Base-by-base conservation (phyloP, 2,329 filamentous ascomycete genomes). In the Fusarium continuum region DNA sequence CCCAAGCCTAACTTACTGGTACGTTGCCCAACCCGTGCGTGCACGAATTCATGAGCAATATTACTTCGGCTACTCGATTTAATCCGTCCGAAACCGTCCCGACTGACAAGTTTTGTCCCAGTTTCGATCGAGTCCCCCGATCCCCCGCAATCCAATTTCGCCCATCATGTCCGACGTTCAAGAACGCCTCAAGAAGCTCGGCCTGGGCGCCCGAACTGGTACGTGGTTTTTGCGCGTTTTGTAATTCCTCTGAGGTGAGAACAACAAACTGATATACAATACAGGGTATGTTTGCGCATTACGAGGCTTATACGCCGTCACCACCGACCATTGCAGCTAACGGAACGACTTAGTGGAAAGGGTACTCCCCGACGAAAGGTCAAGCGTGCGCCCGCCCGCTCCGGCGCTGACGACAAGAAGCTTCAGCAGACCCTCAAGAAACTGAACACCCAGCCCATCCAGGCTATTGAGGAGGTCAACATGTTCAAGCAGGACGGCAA, bases 401-500 rank as follows among this genome's bases (percentile, higher is more conserved):
- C 91, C 71, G 92, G 91, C 78, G 92, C 91, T 80, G 95, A 99
- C 79, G 95, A 99, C 90, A 98, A 97, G 92, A 99, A 99, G 89
- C 92, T 99, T 69, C 95, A 99, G 85, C 88, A 90, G 64, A 85
- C 92, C 65, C 87, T 99, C 71, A 99, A 99, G 91, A 99, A 99
- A 91, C 89, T 99, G 80, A 98, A 98, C 83, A 94, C 96, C 59
- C 95, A 99, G 88, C 95, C 95, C 75, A 98, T 99, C 82, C 93
- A 96, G 85, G 92, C 91, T 70, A 99, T 99, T 75, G 95, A 99
- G 89, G 95, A 99, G 86, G 95, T 99, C 80, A 99, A 99, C 90
- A 99, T 99, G 95, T 99, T 99, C 90, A 99, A 99, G 91, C 91
- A 91, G 78, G 95, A 99, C 79, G 95, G 95, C 81, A 99, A 99